These are phyloP conservation scores for Fomitiporia mediterranea DNA, from an alignment of 1,284 basidiomycete genomes.

Conservation along the genomic window DNA sequence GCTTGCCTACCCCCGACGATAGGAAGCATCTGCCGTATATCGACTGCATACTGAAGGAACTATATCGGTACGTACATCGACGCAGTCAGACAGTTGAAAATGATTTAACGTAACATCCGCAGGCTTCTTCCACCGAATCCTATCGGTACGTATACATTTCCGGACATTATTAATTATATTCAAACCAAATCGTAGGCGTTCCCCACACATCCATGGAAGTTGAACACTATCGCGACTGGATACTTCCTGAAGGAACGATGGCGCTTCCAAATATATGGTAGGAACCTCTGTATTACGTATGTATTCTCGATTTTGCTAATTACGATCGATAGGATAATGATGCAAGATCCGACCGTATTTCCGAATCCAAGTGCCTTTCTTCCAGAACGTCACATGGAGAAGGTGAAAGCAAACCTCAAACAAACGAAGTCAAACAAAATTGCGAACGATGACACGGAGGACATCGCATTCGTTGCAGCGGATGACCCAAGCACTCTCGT, in stretches of 20 bases:
- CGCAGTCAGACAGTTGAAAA: too few species aligned
- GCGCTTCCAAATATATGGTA: constrained; percentile 15
- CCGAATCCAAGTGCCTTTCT: constrained; percentile 17
- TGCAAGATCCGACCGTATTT: constrained; percentile 21
- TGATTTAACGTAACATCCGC: not conserved
- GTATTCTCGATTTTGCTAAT: not conserved
- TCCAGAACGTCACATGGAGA: constrained; percentile 14
- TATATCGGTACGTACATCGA: constrained; percentile 26
- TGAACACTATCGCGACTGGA: not conserved
- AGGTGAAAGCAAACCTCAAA: not conserved
- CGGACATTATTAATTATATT: too few species aligned
- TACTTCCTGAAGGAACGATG: constrained; percentile 1
- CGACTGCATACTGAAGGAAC: constrained; percentile 29
- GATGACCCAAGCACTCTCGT: constrained; percentile 9
- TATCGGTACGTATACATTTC: too few species aligned
- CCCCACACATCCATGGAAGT: not conserved
- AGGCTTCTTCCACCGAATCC: too few species aligned
- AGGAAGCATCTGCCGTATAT: constrained; percentile 27
- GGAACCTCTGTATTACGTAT: not conserved
- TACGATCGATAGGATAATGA: constrained; percentile 21
- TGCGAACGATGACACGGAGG: not conserved
- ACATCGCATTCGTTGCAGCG: not conserved
- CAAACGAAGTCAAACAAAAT: not conserved
- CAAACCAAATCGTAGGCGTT: too few species aligned
- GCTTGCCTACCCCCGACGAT: constrained; percentile 29